Evolutionary conservation across 805 yeast species (phyloP), one percentile per base, ranked within the genome.

Genomic region (Candida arabinofermentans): DNA sequence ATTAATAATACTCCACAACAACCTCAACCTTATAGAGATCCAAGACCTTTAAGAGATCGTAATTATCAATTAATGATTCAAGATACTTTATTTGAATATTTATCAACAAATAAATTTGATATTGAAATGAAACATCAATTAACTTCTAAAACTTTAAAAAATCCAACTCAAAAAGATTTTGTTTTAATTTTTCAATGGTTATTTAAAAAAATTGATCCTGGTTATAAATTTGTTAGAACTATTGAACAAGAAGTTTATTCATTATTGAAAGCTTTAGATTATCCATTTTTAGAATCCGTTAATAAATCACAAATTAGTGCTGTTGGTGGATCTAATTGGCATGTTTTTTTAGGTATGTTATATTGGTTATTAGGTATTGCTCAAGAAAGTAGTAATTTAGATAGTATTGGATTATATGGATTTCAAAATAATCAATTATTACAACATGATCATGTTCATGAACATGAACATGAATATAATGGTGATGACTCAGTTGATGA

Each of bases 241-340:
- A 73, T 85, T 26, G 96, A 88, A 48, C 71, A 76, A 36, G 96
- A 89, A 47, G 84, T 88, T 3, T 83, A 81, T 47, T 71, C 75
- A 16, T 64, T 86, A 16, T 65, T 89, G 51, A 82, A 78, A 55
- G 71, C 70, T 27, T 59, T 88, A 46, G 77, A 76, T 37, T 89
- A 89, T 54, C 96, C 97, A 2, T 87, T 83, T 58, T 61, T 87
- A 43, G 95, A 85, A 31, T 69, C 86, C 0, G 80, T 90, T 30
- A 86, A 83, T 60, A 82, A 89, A 55, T 83, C 93, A 1, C 95
- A 87, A 57, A 81, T 89, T 29, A 79, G 89, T 29, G 96, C 96
- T 0, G 96, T 87, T 10, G 96, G 96, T 5, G 95, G 96, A 2
- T 80, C 83, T 37, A 81, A 80, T 50, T 89, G 96, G 96, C 88